These are phyloP conservation scores for Leptographium flavum DNA, from an alignment of 2,329 filamentous ascomycete species.

Conservation along the genomic window DNA sequence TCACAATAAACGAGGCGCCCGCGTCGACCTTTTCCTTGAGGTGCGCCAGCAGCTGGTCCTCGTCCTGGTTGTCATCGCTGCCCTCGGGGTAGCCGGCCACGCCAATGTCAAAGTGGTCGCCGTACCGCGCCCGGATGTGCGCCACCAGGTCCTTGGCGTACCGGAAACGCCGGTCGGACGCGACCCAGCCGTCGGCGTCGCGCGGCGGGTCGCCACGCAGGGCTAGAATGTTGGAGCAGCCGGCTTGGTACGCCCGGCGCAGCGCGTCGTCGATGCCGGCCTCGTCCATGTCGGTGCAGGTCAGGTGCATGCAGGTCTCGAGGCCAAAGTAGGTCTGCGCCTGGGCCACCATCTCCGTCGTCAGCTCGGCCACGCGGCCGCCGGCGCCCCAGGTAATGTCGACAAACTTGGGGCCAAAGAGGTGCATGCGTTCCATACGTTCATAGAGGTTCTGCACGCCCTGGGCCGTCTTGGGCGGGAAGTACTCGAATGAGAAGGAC, in stretches of 20 bases:
- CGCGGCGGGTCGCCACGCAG: slow-evolving; percentile 85
- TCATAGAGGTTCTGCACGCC: slow-evolving; percentile 99
- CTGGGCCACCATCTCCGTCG: slow-evolving; percentile 93
- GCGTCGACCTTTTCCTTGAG: slow-evolving; percentile 95
- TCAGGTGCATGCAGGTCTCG: slow-evolving; percentile 98
- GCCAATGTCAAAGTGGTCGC: slow-evolving; percentile 90
- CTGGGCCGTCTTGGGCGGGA: slow-evolving; percentile 92
- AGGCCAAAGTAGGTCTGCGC: slow-evolving; percentile 90
- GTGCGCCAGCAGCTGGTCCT: slow-evolving; percentile 74
- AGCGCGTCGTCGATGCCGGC: slow-evolving; percentile 85
- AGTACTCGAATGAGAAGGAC: slow-evolving; percentile 98
- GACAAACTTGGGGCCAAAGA: slow-evolving; percentile 76
- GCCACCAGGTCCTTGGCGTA: slow-evolving; percentile 78
- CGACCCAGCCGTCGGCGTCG: slow-evolving; percentile 88
- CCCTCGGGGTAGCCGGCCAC: slow-evolving; percentile 95
- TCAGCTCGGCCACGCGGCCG: slow-evolving; percentile 78
- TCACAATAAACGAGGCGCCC: slow-evolving; percentile 86
- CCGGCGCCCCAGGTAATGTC: slow-evolving; percentile 98
- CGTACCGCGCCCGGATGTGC: slow-evolving; percentile 66
- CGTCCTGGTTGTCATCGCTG: slow-evolving; percentile 81
- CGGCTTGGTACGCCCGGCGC: slow-evolving; percentile 77
- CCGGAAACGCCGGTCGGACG: slow-evolving; percentile 70
- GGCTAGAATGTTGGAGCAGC: slow-evolving; percentile 94
- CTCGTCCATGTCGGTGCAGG: slow-evolving; percentile 93
- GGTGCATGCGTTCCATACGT: slow-evolving; percentile 93